Conservation (phyloP, 345 rosid genomes). For the Eucalyptus polyanthemos region DNA sequence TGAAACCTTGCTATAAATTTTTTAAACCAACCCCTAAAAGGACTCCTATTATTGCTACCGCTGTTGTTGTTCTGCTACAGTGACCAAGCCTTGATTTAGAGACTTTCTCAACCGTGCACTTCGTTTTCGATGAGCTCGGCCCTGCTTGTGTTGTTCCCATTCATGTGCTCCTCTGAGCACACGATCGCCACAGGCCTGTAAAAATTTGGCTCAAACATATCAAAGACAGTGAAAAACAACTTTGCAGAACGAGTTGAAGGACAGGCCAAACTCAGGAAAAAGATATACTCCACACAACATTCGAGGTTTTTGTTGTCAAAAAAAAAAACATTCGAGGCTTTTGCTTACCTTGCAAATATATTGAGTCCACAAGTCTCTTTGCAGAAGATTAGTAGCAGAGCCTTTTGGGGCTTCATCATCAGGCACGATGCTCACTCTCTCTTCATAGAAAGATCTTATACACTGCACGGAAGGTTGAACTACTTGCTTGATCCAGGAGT, state of each 20-base stretch:
- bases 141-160: slow-evolving; percentile 87
- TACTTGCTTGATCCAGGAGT: slow-evolving; percentile 59
- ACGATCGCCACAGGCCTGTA: slow-evolving; percentile 77
- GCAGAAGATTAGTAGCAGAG: not conserved
- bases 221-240: not conserved
- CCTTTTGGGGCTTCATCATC: not conserved
- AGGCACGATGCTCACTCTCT: not conserved
- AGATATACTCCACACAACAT: not conserved
- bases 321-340: not conserved
- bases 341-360: slow-evolving; percentile 56
- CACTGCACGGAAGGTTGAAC: slow-evolving; percentile 46
- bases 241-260: not conserved
- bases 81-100: not conserved
- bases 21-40: not conserved
- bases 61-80: not conserved
- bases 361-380: slow-evolving; percentile 86
- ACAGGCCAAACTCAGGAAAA: not conserved
- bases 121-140: slow-evolving; percentile 80
- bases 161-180: slow-evolving; percentile 87
- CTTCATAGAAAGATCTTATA: slow-evolving; percentile 30
- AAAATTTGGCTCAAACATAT: not conserved
- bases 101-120: slow-evolving; percentile 27
- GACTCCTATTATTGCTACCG: not conserved
- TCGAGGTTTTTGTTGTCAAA: not conserved
- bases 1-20: too few relatives aligned